Percentiles rank a stretch among this genome's conserved stretches.
Evolutionary conservation across 306 rosid species (phyloP).

Genomic region (Cotoneaster glaucophyllus): DNA sequence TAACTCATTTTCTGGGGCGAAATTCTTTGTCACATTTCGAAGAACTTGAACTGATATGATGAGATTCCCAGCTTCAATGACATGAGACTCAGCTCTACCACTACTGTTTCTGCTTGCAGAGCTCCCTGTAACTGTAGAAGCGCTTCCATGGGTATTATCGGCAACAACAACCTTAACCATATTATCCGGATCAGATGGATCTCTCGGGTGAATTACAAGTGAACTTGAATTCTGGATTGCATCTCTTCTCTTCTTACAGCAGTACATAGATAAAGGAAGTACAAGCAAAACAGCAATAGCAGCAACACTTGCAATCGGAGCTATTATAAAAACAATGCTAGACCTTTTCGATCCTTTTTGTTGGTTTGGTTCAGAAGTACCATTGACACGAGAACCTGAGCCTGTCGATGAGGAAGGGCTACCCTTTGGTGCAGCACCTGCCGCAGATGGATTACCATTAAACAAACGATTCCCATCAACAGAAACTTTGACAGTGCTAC

Average conservation of each 20-base stretch:
- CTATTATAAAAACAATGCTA: constrained; percentile 35
- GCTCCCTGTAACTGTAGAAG: constrained; percentile 52
- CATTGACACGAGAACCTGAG: constrained; percentile 5
- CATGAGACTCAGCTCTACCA: constrained; percentile 63
- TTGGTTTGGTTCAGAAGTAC: constrained; percentile 4
- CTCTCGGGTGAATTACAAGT: constrained; percentile 81
- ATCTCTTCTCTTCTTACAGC: constrained; percentile 49
- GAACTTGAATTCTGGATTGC: constrained; percentile 44
- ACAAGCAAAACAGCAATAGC: constrained; percentile 65
- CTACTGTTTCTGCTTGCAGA: constrained; percentile 60
- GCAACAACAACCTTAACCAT: constrained; percentile 62
- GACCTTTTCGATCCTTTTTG: constrained; percentile 22
- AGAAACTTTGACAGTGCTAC: constrained; percentile 36
- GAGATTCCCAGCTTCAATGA: constrained; percentile 86
- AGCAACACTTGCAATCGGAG: constrained; percentile 61
- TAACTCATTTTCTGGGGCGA: constrained; percentile 85
- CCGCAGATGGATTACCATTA: constrained; percentile 11
- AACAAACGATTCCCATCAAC: constrained; percentile 35
- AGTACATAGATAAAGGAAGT: constrained; percentile 59
- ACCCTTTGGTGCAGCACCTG: constrained; percentile 12
- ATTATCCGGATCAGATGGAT: constrained; percentile 72
- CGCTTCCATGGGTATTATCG: constrained; percentile 42
- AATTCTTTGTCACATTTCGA: constrained; percentile 76
- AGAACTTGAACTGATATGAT: constrained; percentile 88
- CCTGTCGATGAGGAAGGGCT: constrained; percentile 9